Conservation (phyloP, 2,329 filamentous ascomycete species). For the Colletotrichum somersetense region DNA sequence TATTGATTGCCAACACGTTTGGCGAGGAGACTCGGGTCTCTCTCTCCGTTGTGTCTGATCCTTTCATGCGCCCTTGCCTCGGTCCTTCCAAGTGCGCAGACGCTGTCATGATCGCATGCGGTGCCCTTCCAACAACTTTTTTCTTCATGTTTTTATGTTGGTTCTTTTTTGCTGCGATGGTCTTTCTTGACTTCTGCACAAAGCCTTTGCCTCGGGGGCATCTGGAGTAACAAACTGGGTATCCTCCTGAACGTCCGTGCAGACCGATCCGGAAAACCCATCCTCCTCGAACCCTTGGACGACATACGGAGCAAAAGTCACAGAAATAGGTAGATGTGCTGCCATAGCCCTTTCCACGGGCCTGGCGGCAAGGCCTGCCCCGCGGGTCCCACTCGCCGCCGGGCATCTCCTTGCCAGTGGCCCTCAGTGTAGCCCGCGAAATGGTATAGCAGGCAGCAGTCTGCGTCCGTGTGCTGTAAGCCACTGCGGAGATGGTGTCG, state of each 20-base stretch:
- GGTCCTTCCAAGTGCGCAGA: not conserved
- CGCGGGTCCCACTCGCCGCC: not conserved
- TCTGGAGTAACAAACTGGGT: constrained; percentile 2
- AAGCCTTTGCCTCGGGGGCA: not conserved
- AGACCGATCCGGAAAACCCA: not conserved
- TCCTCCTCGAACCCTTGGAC: not conserved
- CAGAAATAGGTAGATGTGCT: not conserved
- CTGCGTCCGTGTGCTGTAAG: not conserved
- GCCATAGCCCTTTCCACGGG: constrained; percentile 2
- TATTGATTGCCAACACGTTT: not conserved
- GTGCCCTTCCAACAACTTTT: not conserved
- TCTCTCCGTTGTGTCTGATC: not conserved
- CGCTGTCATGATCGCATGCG: not conserved
- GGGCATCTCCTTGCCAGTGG: not conserved
- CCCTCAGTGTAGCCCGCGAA: constrained; percentile 1
- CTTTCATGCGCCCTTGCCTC: not conserved
- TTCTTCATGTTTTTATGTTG: not conserved
- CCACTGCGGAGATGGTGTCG: constrained; percentile 2
- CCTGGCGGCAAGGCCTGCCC: constrained; percentile 10
- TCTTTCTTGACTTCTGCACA: not conserved
- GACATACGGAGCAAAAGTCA: not conserved
- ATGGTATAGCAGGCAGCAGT: not conserved
- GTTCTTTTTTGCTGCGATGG: not conserved
- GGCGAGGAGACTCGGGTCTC: not conserved
- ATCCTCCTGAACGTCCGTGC: constrained; percentile 1